A percentile compares a stretch with the other conserved stretches of the same genome.
Evolutionary conservation across 2,329 filamentous ascomycete species (phyloP).

Genomic region (Ophiosphaerella korrae): DNA sequence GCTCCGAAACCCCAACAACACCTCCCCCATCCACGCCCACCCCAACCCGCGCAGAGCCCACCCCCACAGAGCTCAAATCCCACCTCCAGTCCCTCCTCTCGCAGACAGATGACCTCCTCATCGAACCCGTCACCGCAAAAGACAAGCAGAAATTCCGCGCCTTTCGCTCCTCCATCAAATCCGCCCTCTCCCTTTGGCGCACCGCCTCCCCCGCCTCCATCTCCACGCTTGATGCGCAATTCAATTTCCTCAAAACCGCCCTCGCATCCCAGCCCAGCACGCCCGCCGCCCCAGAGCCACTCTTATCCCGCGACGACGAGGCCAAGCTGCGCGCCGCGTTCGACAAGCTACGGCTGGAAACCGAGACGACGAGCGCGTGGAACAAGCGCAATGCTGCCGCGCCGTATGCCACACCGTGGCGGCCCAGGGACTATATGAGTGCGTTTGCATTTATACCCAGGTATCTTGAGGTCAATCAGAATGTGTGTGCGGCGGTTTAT

Average conservation of each 20-base stretch:
- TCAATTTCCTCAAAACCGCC: conserved; percentile 49
- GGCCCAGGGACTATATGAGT: conserved; percentile 82
- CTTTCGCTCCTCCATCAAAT: conserved; percentile 70
- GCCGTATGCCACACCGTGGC: conserved; percentile 91
- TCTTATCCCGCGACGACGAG: conserved; percentile 60
- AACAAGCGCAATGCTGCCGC: conserved; percentile 52
- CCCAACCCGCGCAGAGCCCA: conserved; percentile 6
- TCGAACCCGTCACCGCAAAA: conserved; percentile 65
- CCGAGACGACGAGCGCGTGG: conserved; percentile 70
- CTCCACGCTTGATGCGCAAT: conserved; percentile 53
- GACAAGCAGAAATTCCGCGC: conserved; percentile 76
- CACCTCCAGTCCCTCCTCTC: conserved; percentile 42
- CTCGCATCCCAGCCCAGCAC: conserved; percentile 1
- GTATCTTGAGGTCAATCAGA: conserved; percentile 97
- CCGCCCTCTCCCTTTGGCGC: conserved; percentile 63
- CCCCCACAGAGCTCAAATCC: conserved; percentile 38
- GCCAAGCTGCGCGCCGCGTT: conserved; percentile 63
- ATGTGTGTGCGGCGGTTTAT: conserved; percentile 94
- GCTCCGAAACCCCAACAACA: conserved; percentile 13
- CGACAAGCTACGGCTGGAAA: conserved; percentile 69
- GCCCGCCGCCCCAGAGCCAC: conserved; percentile 15
- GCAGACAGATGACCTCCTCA: conserved; percentile 66
- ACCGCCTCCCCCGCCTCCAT: conserved; percentile 50
- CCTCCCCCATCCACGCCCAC: conserved; percentile 20
- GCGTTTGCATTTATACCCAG: conserved; percentile 93